Evolutionary conservation across 169 alveolate species (phyloP), one percentile per base, ranked within the genome.

Genomic region (Hepatocystis sp.): DNA sequence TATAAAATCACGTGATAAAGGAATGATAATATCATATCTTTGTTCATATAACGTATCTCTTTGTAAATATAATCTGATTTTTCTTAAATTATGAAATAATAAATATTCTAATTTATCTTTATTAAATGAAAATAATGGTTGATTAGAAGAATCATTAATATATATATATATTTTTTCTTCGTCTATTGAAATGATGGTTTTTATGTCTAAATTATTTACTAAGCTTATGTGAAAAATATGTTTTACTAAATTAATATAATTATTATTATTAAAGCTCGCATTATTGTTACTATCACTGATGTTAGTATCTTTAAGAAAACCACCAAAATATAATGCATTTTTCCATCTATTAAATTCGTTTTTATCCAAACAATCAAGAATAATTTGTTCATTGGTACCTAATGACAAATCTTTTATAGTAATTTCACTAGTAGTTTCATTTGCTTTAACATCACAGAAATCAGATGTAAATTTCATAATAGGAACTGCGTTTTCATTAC

Each of bases 151-250:
- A 5, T 89, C 86, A 52, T 85, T 86, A 34, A 63, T 90, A 52
- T 66, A 92, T 39, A 92, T 64, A 46, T 46, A 39, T 40, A 92
- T 58, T 49, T 52, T 52, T 34, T 84, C 56, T 13, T 36, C 25
- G 28, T 81, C 78, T 0, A 51, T 61, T 40, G 17, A 1, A 19
- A 81, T 58, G 34, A 61, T 23, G 46, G 85, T 53, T 55, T 84
- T 68, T 17, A 90, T 46, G 42, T 84, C 61, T 68, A 84, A 81
- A 32, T 58, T 66, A 27, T 90, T 88, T 66, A 89, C 81, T 65
- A 92, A 68, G 85, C 90, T 90, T 32, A 92, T 90, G n/a, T 92
- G 89, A 90, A 92, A 92, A 23, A 90, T 88, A 66, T 81, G 92
- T 84, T 92, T 88, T 66, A 84, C 86, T 68, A 92, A 84, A 66